Conservation (phyloP, 1,284 basidiomycete species). For the Fomitopsis schrenkii region DNA sequence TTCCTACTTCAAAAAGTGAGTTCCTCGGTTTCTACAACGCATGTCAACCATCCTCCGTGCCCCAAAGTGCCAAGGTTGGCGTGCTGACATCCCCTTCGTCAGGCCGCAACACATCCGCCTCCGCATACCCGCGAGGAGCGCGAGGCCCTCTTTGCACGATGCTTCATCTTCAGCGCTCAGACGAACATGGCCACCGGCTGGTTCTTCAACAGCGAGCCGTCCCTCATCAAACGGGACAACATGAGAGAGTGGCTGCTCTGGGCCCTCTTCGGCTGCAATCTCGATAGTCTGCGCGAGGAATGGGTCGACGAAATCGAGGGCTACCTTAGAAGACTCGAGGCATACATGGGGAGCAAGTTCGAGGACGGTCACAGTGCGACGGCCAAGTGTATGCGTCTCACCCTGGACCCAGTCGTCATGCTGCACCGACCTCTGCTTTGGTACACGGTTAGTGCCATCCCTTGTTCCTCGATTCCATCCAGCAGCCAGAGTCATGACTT, state of each 20-base stretch:
- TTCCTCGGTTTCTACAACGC: neutral
- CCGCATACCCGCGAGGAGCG: slow-evolving; percentile 40
- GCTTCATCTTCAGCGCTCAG: slow-evolving; percentile 29
- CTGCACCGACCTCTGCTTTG: slow-evolving; percentile 56
- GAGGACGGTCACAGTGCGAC: slow-evolving; percentile 33
- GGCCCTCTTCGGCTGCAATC: slow-evolving; percentile 47
- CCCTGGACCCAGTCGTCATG: slow-evolving; percentile 50
- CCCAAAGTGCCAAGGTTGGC: no score
- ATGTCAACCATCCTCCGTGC: no score
- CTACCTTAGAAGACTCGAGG: slow-evolving; percentile 39
- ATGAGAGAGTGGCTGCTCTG: slow-evolving; percentile 61
- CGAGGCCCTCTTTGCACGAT: slow-evolving; percentile 44
- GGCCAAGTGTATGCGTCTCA: slow-evolving; percentile 45
- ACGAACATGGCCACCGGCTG: slow-evolving; percentile 44
- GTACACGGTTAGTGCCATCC: slow-evolving; percentile 46
- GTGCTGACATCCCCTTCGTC: neutral
- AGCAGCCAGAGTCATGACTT: no score
- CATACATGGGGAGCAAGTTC: slow-evolving; percentile 34
- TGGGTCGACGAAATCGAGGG: slow-evolving; percentile 47
- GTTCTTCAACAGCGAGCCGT: slow-evolving; percentile 37
- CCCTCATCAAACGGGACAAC: slow-evolving; percentile 41
- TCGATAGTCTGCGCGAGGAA: slow-evolving; percentile 27
- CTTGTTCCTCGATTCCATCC: neutral
- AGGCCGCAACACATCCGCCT: slow-evolving; percentile 40
- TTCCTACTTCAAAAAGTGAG: slow-evolving; percentile 44